Base-by-base conservation (phyloP, 2,329 filamentous ascomycete species). In the Sclerotinia glacialis region DNA sequence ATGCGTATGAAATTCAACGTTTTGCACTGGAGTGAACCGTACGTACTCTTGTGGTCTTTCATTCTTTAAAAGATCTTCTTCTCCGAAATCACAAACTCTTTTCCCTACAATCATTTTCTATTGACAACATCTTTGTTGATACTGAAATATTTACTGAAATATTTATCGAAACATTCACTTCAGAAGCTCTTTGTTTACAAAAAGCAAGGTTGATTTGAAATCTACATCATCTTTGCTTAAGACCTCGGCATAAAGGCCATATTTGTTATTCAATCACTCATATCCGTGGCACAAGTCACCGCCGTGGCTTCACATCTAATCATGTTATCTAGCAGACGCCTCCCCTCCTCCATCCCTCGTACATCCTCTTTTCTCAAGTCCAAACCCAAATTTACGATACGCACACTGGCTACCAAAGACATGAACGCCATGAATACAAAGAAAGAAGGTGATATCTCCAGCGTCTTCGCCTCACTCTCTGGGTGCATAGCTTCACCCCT, bases 401-500 rank as follows among this genome's bases (percentile, higher is more conserved):
- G 64, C 12, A 23, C 6, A 31, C 55, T 66, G 2, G 21, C 64
- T 28, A 65, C 46, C n/a, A n/a, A n/a, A 26, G 23, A 52, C 16
- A 65, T 65, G 64, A 42, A 49, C 37, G 47, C 12, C 8, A 46
- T 47, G 21, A 61, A 61, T 7, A 28, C 49, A 18, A 66, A 64
- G 31, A 28, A 66, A 50, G 83, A 86, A 70, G 86, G 86, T 6
- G 82, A 87, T 69, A 89, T 89, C 47, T 86, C 86, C 0, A 84
- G 85, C 56, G 78, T 85, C 1, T 89, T 89, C 65, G 81, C 81
- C 0, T 88, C 86, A 0, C 77, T 89, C 3, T 85, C 84, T 0
- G 83, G 83, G 0, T 18, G 31, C 8, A 74, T 74, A 8, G 72
- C 77, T 7, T 72, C 76, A 11, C 80, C 83, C 0, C 78, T 89